Base-by-base conservation (phyloP, 163 green algal species). In the Volvox carteri region DNA sequence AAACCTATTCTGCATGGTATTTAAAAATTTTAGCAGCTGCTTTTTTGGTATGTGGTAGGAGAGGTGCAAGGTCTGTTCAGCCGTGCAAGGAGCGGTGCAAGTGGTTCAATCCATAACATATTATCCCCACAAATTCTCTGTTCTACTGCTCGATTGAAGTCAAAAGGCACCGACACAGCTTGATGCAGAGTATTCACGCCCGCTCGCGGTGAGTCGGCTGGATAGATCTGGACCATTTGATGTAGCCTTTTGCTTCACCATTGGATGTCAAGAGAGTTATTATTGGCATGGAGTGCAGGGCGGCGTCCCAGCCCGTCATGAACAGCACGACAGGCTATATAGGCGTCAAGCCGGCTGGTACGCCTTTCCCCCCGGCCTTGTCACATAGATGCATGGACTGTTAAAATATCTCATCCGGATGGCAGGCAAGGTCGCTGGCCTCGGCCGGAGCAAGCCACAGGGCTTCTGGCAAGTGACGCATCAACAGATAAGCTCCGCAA, bases 341-440 rank as follows among this genome's bases (percentile, higher is more conserved):
- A 18, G 92, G 92, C 81, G 56, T 92, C 23, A 94, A 93, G 90
- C 92, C 92, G 56, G 87, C 90, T 84, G 88, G 92, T 91, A 70
- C 44, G 73, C 41, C 7, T 6, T 4, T 44, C 4, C 3, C n/a
- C 73, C n/a, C 73, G 5, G 42, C 42, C 9, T 8, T 0, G n/a
- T 65, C 25, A 46, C n/a, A 42, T 28, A 14, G 11, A 30, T 46
- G 7, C 21, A 39, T 68, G 7, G 4, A 4, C 75, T 18, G 35
- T 35, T 28, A 33, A 23, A n/a, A 21, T 42, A 46, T 56, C 12
- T 8, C 35, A 18, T 78, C 41, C 41, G 60, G 30, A 28, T 41
- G n/a, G 62, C 83, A 90, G 88, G 65, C 14, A 58, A 80, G 14
- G 48, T 87, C 11, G 81, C 56, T 42, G 50, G 50, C 23, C 25